Conservation (phyloP, 441 rosid genomes). For the Gossypium lobatum region DNA sequence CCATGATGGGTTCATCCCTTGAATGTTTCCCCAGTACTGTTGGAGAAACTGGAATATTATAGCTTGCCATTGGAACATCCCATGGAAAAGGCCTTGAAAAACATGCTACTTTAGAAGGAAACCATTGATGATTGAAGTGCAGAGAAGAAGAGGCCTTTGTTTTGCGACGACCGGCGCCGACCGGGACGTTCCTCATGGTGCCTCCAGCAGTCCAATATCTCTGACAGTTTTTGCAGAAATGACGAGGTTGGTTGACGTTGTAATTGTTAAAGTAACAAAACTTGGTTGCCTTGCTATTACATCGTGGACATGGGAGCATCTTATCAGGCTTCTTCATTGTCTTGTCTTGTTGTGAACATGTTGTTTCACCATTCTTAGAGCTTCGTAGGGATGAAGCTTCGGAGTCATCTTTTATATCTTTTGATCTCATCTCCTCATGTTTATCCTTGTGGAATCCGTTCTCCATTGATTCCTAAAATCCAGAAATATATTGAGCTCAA, state of each 20-base stretch:
- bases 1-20: constrained; percentile 28
- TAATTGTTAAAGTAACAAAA: constrained; percentile 67
- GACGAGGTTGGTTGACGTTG: constrained; percentile 61
- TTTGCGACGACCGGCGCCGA: constrained; percentile 65
- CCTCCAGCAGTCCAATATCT: constrained; percentile 72
- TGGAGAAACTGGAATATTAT: constrained; percentile 9
- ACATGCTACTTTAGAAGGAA: too few species aligned
- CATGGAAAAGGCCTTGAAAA: neutral
- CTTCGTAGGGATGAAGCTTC: constrained; percentile 26
- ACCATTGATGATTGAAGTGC: too few species aligned
- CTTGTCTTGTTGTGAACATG: constrained; percentile 27
- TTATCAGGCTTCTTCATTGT: constrained; percentile 45
- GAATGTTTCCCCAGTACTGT: constrained; percentile 34
- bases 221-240: constrained; percentile 59
- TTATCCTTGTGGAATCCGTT: constrained; percentile 15
- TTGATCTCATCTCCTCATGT: constrained; percentile 9
- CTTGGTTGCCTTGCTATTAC: constrained; percentile 53
- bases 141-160: constrained; percentile 34
- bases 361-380: constrained; percentile 28
- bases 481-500: neutral
- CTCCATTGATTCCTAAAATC: constrained; percentile 21
- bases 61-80: constrained; percentile 15
- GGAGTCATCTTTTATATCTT: constrained; percentile 17
- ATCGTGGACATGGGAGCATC: constrained; percentile 54
- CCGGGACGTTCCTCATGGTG: constrained; percentile 50